phyloP scores from a whole-genome alignment of 441 rosid genomes.

The Eutrema salsugineum region DNA sequence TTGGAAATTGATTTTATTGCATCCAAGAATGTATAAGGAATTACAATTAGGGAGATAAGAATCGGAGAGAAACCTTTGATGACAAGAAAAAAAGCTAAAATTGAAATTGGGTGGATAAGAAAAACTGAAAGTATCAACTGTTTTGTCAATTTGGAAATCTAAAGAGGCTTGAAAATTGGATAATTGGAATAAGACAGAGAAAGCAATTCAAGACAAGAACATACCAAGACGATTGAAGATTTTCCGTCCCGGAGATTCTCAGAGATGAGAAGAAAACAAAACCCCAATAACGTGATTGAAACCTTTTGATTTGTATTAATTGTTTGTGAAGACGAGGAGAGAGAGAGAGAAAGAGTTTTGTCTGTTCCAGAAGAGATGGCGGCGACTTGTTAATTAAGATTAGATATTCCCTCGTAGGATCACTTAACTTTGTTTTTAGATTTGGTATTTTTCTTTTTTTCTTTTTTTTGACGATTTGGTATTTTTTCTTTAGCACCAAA shows the following conservation, averaged over 20 bases:
- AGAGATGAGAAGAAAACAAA: background rate
- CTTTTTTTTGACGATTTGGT: no score
- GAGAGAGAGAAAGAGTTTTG: background rate
- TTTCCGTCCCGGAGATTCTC: background rate
- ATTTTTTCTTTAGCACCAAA: no score
- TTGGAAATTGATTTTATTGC: background rate
- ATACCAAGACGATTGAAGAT: background rate
- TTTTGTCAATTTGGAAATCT: background rate
- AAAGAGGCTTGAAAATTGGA: background rate
- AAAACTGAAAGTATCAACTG: background rate
- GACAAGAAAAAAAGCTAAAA: background rate
- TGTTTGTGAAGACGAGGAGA: background rate
- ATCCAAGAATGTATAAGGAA: background rate
- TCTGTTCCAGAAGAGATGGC: constrained; percentile 6
- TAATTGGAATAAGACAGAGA: background rate
- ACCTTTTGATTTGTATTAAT: background rate
- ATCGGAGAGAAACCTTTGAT: background rate
- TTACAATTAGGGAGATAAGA: background rate
- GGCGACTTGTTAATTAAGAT: background rate
- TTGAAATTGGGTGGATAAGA: constrained; percentile 5
- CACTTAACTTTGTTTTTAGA: background rate
- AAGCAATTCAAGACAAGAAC: background rate
- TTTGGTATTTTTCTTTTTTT: background rate
- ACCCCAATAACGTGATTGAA: background rate
- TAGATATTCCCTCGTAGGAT: background rate